Percentiles rank a stretch among this genome's conserved stretches.
phyloP scores from a whole-genome alignment of 805 yeast genomes.

The Blastobotrys attinorum region DNA sequence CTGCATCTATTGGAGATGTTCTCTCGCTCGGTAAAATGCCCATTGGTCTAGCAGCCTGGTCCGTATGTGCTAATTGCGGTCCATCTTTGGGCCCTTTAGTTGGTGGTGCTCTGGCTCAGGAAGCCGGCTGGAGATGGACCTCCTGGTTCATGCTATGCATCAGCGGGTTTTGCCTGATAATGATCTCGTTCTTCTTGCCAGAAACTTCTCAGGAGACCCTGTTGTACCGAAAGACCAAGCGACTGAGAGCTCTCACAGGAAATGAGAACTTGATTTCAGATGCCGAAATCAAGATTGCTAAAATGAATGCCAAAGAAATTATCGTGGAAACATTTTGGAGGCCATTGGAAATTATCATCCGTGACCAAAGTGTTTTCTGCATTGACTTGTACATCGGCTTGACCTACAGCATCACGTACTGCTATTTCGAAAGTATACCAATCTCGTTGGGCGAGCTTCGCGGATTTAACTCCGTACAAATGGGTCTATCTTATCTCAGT shows the following conservation, averaged over 20 bases:
- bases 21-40: conserved; percentile 36
- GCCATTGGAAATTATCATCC: conserved; percentile 38
- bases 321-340: conserved; percentile 14
- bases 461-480: conserved; percentile 37
- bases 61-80: conserved; percentile 44
- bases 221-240: conserved; percentile 39
- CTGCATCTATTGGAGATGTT: conserved; percentile 51
- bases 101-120: conserved; percentile 43
- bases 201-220: conserved; percentile 44
- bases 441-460: conserved; percentile 38
- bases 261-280: conserved; percentile 37
- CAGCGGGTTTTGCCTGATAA: conserved; percentile 31
- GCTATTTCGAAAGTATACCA: conserved; percentile 54
- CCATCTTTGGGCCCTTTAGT: conserved; percentile 50
- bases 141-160: conserved; percentile 38
- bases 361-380: conserved; percentile 46
- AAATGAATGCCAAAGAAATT: conserved; percentile 4
- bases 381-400: conserved; percentile 42
- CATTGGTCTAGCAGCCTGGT: conserved; percentile 44
- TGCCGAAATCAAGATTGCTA: conserved; percentile 29
- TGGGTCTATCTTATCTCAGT: conserved; percentile 40
- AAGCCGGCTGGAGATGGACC: conserved; percentile 47
- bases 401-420: conserved; percentile 41
- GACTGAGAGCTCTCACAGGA: conserved; percentile 42
- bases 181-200: conserved; percentile 38